Percentiles rank a stretch among this genome's conserved stretches.
Evolutionary conservation across 108 stramenopile genomes (phyloP).

Genomic region (Fragilariopsis cylindrus): DNA sequence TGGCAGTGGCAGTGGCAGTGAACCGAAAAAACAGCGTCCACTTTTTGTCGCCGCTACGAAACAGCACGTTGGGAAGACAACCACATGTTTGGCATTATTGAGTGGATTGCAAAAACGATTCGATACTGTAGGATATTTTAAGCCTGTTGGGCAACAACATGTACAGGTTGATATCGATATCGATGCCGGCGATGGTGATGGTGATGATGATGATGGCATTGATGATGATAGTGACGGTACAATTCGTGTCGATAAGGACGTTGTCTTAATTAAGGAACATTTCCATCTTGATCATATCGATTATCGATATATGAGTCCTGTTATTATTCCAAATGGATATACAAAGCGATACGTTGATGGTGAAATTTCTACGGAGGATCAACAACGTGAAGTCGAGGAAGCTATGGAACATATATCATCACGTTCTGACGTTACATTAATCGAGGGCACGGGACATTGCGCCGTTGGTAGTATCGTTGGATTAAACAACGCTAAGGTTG

Average conservation of each 20-base stretch:
- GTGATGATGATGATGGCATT: conserved; percentile 92
- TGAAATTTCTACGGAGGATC: conserved; percentile 61
- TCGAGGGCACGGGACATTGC: conserved; percentile 97
- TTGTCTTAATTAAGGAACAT: conserved; percentile 83
- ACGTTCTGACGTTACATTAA: conserved; percentile 68
- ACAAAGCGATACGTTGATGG: conserved; percentile 91
- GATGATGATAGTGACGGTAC: conserved; percentile 30
- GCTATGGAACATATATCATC: conserved; percentile 59
- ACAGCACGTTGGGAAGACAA: conserved; percentile 98
- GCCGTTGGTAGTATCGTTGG: conserved; percentile 96
- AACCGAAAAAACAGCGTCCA: conserved; percentile 31
- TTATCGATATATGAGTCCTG: conserved; percentile 93
- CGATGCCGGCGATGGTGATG: conserved; percentile 66
- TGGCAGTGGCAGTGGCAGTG: too few species aligned
- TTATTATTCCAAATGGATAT: conserved; percentile 93
- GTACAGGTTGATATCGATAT: conserved; percentile 40
- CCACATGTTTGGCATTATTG: conserved; percentile 83
- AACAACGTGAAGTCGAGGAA: conserved; percentile 56
- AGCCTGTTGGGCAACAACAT: conserved; percentile 96
- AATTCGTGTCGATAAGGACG: conserved; percentile 94
- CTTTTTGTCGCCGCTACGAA: conserved; percentile 94
- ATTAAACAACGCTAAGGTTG: conserved; percentile 94
- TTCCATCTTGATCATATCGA: conserved; percentile 87
- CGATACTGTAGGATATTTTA: conserved; percentile 90
- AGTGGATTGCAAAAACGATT: conserved; percentile 90